Evolutionary conservation across 805 yeast genomes (phyloP).

Genomic region (Wickerhamomyces sydowiorum): DNA sequence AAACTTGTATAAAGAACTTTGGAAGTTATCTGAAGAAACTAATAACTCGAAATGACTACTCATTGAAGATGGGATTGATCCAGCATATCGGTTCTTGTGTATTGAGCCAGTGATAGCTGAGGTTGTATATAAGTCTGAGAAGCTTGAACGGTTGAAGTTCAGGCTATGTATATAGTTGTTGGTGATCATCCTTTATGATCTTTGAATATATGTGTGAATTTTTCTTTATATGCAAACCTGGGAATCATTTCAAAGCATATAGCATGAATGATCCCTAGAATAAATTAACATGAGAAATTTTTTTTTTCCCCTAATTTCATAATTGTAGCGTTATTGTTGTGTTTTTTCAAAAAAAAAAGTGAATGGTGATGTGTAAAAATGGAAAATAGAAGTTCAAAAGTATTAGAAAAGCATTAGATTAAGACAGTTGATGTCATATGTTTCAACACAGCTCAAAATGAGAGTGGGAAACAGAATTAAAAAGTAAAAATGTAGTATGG

Average conservation of each 20-base stretch:
- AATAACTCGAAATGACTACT: too few species aligned
- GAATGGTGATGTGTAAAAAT: neutral
- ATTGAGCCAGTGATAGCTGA: neutral
- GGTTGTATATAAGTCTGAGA: neutral
- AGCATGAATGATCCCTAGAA: neutral
- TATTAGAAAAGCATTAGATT: neutral
- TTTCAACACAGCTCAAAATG: neutral
- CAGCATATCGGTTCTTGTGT: neutral
- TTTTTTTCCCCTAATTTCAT: neutral
- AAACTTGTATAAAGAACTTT: too few species aligned
- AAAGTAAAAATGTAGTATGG: neutral
- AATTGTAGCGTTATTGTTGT: neutral
- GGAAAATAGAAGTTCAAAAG: neutral
- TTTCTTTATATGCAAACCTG: neutral
- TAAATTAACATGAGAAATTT: neutral
- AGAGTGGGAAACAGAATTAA: neutral
- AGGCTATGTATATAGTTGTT: neutral
- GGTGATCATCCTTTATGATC: neutral
- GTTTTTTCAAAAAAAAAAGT: neutral
- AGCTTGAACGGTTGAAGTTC: constrained; percentile 1
- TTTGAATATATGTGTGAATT: neutral
- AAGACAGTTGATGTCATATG: constrained; percentile 3
- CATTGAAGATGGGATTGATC: too few species aligned
- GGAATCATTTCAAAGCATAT: neutral
- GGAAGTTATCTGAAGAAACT: too few species aligned